Base-by-base conservation (phyloP, 768 basidiomycete genomes). In the Mycena epipterygia region DNA sequence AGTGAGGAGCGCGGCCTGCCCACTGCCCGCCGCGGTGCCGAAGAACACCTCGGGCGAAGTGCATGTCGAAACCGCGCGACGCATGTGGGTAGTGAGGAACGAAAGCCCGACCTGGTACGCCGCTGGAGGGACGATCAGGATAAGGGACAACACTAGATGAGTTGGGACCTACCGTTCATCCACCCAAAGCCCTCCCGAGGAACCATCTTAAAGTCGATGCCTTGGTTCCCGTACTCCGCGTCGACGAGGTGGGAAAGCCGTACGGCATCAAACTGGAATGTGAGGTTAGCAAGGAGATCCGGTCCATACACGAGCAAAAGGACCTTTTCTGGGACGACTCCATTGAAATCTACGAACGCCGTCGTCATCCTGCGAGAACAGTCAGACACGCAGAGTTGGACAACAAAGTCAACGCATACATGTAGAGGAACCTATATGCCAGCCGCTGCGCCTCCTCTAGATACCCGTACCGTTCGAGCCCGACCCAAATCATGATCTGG, bases 401-500 rank as follows among this genome's bases (percentile, higher is more conserved):
- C 5, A 30, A 42, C 27, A 32, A 70, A 32, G 33, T 41, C 25
- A 21, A 35, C 29, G 76, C 79, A 23, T 71, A 96, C 97, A 99
- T 98, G 85, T 98, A 98, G n/a, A 98, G 88, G 90, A 94, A 99
- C 60, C 97, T 87, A 82, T 99, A 99, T 1, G 97, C 92, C 56
- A 99, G 83, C 53, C 98, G 88, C 73, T 97, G 95, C 1, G 96
- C 95, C 72, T 98, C 96, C 71, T 97, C 95, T 4, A 94, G 84
- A 79, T 96, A 98, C 2, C 97, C 97, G 77, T 99, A 99, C 61
- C 97, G 91, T 75, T 98, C 96, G 27, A 99, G 86, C 46, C 96
- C 97, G 60, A 98, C 96, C 97, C 97, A 99, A 2, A 93, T 85
- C 94, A 99, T 98, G 78, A 99, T 98, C 81, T 99, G 97, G 80